Base-by-base conservation (phyloP, 148 eudicot genomes). In the Vaccinium darrowii region DNA sequence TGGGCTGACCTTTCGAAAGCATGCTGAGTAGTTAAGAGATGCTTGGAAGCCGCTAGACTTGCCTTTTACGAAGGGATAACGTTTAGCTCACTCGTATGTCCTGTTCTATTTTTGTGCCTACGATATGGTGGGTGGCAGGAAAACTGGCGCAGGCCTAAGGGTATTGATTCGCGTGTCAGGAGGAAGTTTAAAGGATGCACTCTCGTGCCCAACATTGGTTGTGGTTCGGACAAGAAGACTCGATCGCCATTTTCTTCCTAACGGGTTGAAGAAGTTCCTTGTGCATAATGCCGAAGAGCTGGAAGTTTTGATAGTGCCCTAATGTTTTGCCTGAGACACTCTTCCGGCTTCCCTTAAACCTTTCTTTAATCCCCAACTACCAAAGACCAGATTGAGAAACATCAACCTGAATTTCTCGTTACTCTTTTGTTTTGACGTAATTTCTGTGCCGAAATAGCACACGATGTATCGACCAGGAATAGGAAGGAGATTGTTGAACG, bases 391-490 rank as follows among this genome's bases (percentile, higher is more conserved):
- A 30, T 57, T 56, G 30, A 16, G 67, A 79, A 56, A 33, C 62
- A 33, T 15, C 5, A 33, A 57, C 82, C 50, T 57, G 30, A 54
- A 33, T 79, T 27, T 79, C 39, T 81, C 39, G 25, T 81, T n/a
- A 47, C 39, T 14, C 12, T 2, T 65, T 33, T 56, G 50, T 56
- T 27, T 69, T 57, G 50, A 16, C 80, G 73, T 67, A 21, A 76
- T 78, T 85, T 57, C 76, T 90, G 90, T 83, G 92, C 89, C 5
- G 92, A 90, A 81, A 90, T 90, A 50, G 91, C 88, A 2, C 91
- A 89, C 87, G 82, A 87, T 79, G 91, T 89, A 1, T 89, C 90
- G 1, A 90, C 91, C 7, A 80, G 65, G 81, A 90, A 90, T 51
- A 71, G 92, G 18, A 90, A 90, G 86, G 88, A 86, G 25, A 90